A percentile compares a stretch with the other conserved stretches of the same genome.
These are phyloP conservation scores for Hypsizygus ulmarius DNA, from an alignment of 1,284 basidiomycete species.

Conservation along the genomic window DNA sequence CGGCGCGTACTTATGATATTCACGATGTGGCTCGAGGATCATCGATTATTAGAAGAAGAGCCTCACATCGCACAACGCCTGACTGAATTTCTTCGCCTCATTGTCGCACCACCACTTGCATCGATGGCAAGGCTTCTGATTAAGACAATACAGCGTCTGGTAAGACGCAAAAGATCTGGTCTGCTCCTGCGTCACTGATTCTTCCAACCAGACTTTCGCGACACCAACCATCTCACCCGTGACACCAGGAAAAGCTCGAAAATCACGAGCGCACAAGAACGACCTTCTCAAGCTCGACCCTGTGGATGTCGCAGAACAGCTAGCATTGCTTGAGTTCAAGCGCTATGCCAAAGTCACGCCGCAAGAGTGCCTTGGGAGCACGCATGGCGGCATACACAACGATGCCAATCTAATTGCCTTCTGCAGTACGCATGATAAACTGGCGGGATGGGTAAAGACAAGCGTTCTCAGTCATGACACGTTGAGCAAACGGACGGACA, in stretches of 20 bases:
- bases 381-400: slow-evolving; percentile 41
- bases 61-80: slow-evolving; percentile 55
- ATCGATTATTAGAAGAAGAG: slow-evolving; percentile 61
- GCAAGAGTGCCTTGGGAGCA: slow-evolving; percentile 52
- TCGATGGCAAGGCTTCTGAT: slow-evolving; percentile 48
- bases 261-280: slow-evolving; percentile 43
- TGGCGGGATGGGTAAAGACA: slow-evolving; percentile 64
- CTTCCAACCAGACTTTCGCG: slow-evolving; percentile 16
- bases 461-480: slow-evolving; percentile 54
- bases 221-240: slow-evolving; percentile 21
- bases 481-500: slow-evolving; percentile 52
- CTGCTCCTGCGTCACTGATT: slow-evolving; percentile 8
- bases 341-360: slow-evolving; percentile 58
- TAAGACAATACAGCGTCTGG: slow-evolving; percentile 52
- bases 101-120: slow-evolving; percentile 43
- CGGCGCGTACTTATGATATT: slow-evolving; percentile 56
- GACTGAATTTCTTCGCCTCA: slow-evolving; percentile 51
- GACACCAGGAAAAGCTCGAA: slow-evolving; percentile 37
- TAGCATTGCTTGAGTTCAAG: slow-evolving; percentile 56
- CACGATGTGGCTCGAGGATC: slow-evolving; percentile 58
- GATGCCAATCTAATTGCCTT: slow-evolving; percentile 51
- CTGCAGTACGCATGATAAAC: slow-evolving; percentile 56
- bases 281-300: slow-evolving; percentile 56
- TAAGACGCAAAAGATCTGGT: slow-evolving; percentile 28
- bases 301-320: slow-evolving; percentile 58